These are phyloP conservation scores for Boletus sp. DNA, from an alignment of 1,284 basidiomycete genomes.

Conservation along the genomic window DNA sequence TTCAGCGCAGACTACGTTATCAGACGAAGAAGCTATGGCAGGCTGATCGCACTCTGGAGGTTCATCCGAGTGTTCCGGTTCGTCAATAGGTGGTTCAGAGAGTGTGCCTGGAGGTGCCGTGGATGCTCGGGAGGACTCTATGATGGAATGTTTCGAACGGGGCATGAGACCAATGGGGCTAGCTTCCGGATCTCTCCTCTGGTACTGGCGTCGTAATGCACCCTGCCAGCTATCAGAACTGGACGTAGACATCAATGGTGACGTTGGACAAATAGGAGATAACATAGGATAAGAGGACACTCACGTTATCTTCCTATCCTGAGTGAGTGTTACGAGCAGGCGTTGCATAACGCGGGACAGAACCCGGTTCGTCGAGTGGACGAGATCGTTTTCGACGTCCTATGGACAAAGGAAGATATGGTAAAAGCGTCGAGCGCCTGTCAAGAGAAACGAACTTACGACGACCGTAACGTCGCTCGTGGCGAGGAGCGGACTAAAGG, in stretches of 20 bases:
- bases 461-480: slow-evolving; percentile 60
- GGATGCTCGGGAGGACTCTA: slow-evolving; percentile 31
- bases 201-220: slow-evolving; percentile 65
- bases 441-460: slow-evolving; percentile 41
- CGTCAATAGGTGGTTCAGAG: slow-evolving; percentile 11
- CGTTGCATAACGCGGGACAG: slow-evolving; percentile 71
- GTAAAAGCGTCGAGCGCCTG: slow-evolving; percentile 6
- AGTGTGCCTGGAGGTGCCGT: slow-evolving; percentile 16
- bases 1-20: not conserved
- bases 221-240: slow-evolving; percentile 76
- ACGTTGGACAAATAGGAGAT: slow-evolving; percentile 14
- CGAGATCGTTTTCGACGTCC: slow-evolving; percentile 76
- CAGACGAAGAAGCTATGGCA: not conserved
- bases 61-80: slow-evolving; percentile 8
- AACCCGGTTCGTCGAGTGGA: slow-evolving; percentile 52
- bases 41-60: slow-evolving; percentile 3
- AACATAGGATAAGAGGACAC: slow-evolving; percentile 31
- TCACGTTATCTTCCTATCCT: slow-evolving; percentile 75
- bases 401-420: slow-evolving; percentile 30
- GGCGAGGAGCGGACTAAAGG: slow-evolving; percentile 63
- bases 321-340: slow-evolving; percentile 67
- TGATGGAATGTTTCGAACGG: slow-evolving; percentile 17
- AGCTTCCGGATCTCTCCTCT: slow-evolving; percentile 59
- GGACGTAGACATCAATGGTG: slow-evolving; percentile 18
- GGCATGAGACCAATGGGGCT: slow-evolving; percentile 60